Evolutionary conservation across 2,329 filamentous ascomycete genomes (phyloP), one percentile per base, ranked within the genome.

Genomic region (Rhinocladiella similis): DNA sequence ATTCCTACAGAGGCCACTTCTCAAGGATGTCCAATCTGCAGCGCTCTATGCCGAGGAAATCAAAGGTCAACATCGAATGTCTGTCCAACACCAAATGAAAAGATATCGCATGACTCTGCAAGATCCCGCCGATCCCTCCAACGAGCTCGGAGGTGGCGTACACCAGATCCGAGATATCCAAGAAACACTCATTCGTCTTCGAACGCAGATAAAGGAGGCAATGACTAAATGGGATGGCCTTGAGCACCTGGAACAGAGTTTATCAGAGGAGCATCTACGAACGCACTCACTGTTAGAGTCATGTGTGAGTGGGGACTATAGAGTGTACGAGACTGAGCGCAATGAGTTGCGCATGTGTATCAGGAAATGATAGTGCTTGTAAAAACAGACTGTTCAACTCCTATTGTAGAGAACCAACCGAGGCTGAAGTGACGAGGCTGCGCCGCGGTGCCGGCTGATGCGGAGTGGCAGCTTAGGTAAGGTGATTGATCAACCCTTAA

Each of bases 51-150:
- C 20, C 27, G 52, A 13, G n/a, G 59, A 62, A 41, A 43, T 54
- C 35, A 48, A 22, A 14, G 46, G 48, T 9, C 57, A 61, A 42
- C 39, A 57, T 18, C 22, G 50, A 36, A 48, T 59, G 39, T 42
- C 45, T 35, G 29, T 49, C 33, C 45, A 47, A n/a, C 25, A 48
- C 29, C 56, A 54, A 16, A 35, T 46, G 41, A 16, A 19, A 36
- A n/a, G 27, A 9, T 49, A 74, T 53, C 69, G 81, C 48, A 72
- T 86, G 48, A 80, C 73, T 56, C 71, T 87, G 13, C 82, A 84
- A 67, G 83, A 87, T 63, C 84, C 84, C 0, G 80, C 81, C 6
- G 77, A 85, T 64, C 74, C 76, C 18, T 73, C 74, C 64, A 84
- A 84, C 65, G 80, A 87, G 64, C 73, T 86, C 1, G 83, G 83